phyloP scores from a whole-genome alignment of 305 asterid genomes.

The Fraxinus floribunda region DNA sequence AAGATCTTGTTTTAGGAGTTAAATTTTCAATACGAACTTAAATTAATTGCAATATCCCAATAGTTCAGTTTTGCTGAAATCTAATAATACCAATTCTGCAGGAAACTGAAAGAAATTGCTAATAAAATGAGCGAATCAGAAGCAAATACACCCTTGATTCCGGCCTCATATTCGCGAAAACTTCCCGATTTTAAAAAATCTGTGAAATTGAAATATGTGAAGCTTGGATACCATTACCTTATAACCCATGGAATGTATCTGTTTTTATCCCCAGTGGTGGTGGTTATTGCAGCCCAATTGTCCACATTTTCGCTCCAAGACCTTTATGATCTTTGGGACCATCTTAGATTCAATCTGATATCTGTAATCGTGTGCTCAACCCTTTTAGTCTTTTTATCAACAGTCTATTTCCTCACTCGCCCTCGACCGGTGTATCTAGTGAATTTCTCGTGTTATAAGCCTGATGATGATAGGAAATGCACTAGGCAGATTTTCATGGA shows the following conservation, averaged over 20 bases:
- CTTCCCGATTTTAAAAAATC: constrained; percentile 33
- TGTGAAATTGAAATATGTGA: constrained; percentile 32
- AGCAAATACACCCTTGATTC: constrained; percentile 1
- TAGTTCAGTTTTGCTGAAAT: neutral
- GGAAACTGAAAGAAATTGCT: neutral
- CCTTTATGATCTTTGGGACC: constrained; percentile 27
- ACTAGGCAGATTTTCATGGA: constrained; percentile 30
- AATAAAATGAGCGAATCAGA: constrained; percentile 22
- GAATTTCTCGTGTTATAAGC: constrained; percentile 32
- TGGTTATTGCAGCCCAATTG: constrained; percentile 28
- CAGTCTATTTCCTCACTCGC: constrained; percentile 30
- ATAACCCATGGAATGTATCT: constrained; percentile 32
- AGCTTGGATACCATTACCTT: constrained; percentile 32
- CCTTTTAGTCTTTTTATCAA: constrained; percentile 27
- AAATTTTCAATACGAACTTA: neutral
- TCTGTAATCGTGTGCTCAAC: constrained; percentile 29
- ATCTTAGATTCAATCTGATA: constrained; percentile 28
- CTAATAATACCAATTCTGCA: neutral
- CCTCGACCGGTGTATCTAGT: constrained; percentile 34
- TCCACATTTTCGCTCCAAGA: constrained; percentile 25
- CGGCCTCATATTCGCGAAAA: constrained; percentile 16
- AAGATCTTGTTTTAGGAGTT: neutral
- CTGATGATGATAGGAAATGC: constrained; percentile 29
- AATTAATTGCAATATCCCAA: neutral
- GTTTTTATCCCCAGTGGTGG: constrained; percentile 26